Evolutionary conservation across 345 rosid species (phyloP).

Genomic region (Syzygium oleosum): DNA sequence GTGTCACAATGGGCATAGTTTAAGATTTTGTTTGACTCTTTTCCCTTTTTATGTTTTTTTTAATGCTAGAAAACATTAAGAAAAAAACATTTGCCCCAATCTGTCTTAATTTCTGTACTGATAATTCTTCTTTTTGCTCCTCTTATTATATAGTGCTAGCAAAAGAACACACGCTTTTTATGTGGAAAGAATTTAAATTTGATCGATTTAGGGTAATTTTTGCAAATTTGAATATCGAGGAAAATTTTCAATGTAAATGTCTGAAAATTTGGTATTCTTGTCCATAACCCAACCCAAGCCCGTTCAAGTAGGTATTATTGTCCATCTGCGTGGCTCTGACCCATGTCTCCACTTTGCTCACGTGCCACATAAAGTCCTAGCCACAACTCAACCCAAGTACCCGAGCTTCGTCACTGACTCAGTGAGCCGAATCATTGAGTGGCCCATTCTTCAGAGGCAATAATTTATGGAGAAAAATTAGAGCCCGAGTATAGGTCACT

Average conservation of each 20-base stretch:
- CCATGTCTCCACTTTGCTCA: neutral
- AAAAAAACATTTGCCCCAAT: neutral
- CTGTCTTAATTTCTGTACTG: neutral
- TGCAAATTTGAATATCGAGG: neutral
- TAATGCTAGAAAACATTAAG: neutral
- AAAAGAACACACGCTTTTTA: neutral
- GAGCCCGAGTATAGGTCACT: neutral
- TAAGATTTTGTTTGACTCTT: too few species aligned
- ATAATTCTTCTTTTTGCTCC: neutral
- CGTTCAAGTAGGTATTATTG: neutral
- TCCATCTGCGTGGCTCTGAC: neutral
- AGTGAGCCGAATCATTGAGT: neutral
- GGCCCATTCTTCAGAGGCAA: neutral
- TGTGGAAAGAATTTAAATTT: neutral
- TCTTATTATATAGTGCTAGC: neutral
- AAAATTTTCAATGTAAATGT: neutral
- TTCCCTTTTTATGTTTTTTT: too few species aligned
- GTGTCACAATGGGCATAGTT: too few species aligned
- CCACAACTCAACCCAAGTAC: neutral
- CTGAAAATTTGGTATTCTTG: neutral
- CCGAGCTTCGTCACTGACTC: neutral
- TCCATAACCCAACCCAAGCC: neutral
- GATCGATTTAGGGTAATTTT: neutral
- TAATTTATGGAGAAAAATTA: neutral
- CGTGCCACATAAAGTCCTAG: neutral